Conservation (phyloP, 1,284 basidiomycete species). For the Melampsora americana region DNA sequence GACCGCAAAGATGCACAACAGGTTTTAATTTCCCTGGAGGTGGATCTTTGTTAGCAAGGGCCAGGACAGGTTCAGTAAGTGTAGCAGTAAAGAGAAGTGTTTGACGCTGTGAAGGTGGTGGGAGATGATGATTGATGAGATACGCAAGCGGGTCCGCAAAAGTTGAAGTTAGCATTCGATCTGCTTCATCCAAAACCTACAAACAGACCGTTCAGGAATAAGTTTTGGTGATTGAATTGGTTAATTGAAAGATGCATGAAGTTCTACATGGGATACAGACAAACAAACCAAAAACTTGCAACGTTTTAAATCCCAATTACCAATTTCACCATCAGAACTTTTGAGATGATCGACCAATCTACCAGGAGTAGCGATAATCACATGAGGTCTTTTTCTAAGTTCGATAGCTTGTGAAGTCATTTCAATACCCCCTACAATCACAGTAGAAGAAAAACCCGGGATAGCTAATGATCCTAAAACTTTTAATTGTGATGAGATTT, state of each 20-base stretch:
- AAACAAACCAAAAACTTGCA: slow-evolving; percentile 75
- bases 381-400: slow-evolving; percentile 78
- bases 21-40: slow-evolving; percentile 77
- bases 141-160: slow-evolving; percentile 82
- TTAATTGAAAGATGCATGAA: neutral
- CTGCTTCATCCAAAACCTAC: slow-evolving; percentile 92
- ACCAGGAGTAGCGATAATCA: slow-evolving; percentile 94
- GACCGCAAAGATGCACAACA: slow-evolving; percentile 78
- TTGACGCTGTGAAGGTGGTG: slow-evolving; percentile 69
- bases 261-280: neutral
- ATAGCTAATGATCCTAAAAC: slow-evolving; percentile 80
- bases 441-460: slow-evolving; percentile 66
- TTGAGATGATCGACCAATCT: slow-evolving; percentile 85
- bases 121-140: slow-evolving; percentile 70
- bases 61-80: slow-evolving; percentile 79
- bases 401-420: slow-evolving; percentile 93
- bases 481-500: slow-evolving; percentile 92
- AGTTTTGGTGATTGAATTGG: neutral
- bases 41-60: slow-evolving; percentile 70
- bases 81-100: slow-evolving; percentile 97
- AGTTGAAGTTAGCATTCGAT: slow-evolving; percentile 82
- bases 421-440: slow-evolving; percentile 97
- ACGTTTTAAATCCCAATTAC: slow-evolving; percentile 77
- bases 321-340: slow-evolving; percentile 63
- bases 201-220: neutral